Evolutionary conservation across 2,329 filamentous ascomycete genomes (phyloP).

Genomic region (Stenocarpella maydis): DNA sequence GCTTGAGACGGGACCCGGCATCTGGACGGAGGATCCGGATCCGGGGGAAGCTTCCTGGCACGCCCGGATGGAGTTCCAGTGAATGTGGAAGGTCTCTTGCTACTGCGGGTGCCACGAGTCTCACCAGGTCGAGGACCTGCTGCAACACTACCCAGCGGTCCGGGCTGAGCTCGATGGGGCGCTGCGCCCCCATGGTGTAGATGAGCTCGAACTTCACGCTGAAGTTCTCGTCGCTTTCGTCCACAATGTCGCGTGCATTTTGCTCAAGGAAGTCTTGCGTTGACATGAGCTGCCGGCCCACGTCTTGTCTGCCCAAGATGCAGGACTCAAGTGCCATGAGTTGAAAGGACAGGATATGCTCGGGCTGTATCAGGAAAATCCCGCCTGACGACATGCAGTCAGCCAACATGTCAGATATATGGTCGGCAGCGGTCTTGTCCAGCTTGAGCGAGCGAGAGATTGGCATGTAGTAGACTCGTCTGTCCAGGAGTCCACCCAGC

Average conservation of each 20-base stretch:
- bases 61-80: neutral
- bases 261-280: neutral
- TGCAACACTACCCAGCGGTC: slow-evolving; percentile 6
- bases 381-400: slow-evolving; percentile 60
- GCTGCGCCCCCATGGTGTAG: slow-evolving; percentile 13
- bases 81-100: neutral
- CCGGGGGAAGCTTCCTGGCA: slow-evolving; percentile 12
- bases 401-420: slow-evolving; percentile 50
- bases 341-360: slow-evolving; percentile 70
- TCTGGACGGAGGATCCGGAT: neutral
- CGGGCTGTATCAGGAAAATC: slow-evolving; percentile 67
- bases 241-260: slow-evolving; percentile 12
- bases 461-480: slow-evolving; percentile 64
- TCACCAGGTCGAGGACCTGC: neutral
- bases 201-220: slow-evolving; percentile 14
- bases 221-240: slow-evolving; percentile 25
- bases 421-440: slow-evolving; percentile 39
- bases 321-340: neutral
- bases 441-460: slow-evolving; percentile 62
- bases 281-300: neutral
- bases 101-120: neutral
- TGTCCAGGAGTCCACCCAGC: slow-evolving; percentile 62
- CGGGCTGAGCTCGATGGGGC: neutral
- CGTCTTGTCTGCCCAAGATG: neutral
- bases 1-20: neutral